A percentile compares a stretch with the other conserved stretches of the same genome.
Evolutionary conservation across 2,329 filamentous ascomycete species (phyloP).

Genomic region (Harringtonia aguacate): DNA sequence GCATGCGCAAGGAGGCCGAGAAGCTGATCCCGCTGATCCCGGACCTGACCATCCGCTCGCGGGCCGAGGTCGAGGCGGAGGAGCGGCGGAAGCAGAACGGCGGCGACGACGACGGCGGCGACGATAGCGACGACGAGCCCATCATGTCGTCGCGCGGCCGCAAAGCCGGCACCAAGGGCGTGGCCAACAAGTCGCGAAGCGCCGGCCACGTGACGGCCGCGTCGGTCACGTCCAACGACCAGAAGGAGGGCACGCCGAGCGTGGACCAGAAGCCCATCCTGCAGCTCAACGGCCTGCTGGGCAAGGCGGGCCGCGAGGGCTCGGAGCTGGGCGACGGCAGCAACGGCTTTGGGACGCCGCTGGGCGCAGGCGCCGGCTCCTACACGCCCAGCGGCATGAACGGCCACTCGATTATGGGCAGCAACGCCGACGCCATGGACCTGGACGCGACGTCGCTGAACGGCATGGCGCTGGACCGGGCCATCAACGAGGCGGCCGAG

Average conservation of each 20-base stretch:
- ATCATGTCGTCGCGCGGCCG: conserved; percentile 96
- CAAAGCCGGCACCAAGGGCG: conserved; percentile 70
- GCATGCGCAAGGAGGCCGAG: conserved; percentile 96
- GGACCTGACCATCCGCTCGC: conserved; percentile 79
- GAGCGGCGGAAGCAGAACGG: conserved; percentile 79
- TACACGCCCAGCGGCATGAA: conserved; percentile 66
- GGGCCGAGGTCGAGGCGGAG: conserved; percentile 88
- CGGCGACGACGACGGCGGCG: conserved; percentile 68
- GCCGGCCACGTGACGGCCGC: not conserved
- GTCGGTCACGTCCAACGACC: conserved; percentile 55
- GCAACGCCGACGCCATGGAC: conserved; percentile 78
- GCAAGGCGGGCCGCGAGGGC: conserved; percentile 49
- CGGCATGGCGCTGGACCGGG: conserved; percentile 51
- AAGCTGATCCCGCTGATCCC: conserved; percentile 93
- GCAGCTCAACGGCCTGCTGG: conserved; percentile 54
- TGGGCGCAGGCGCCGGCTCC: conserved; percentile 44
- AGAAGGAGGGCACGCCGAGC: conserved; percentile 69
- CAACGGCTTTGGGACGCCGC: conserved; percentile 79
- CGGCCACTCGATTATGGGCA: conserved; percentile 54
- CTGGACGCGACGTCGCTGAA: conserved; percentile 67
- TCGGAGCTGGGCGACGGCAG: conserved; percentile 73
- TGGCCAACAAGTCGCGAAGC: conserved; percentile 55
- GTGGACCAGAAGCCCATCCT: conserved; percentile 64
- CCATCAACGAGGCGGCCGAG: conserved; percentile 56
- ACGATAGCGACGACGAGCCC: conserved; percentile 93